Evolutionary conservation across 1,284 basidiomycete genomes (phyloP).

Genomic region (Ceratobasidium sp.): DNA sequence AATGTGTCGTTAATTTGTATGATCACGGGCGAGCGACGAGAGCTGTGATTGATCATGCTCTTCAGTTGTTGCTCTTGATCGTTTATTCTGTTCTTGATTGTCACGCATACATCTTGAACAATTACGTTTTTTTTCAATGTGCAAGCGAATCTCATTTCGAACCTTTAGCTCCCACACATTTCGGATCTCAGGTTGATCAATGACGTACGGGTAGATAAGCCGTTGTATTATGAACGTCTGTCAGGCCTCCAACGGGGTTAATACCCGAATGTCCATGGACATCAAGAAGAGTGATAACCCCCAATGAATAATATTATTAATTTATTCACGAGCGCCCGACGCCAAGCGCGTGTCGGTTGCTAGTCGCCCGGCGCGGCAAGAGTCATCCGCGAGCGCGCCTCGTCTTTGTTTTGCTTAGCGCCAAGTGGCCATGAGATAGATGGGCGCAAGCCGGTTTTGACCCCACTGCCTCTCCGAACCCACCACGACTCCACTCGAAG

Average conservation of each 20-base stretch:
- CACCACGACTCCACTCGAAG: not conserved
- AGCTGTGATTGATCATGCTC: not conserved
- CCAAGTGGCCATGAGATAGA: not conserved
- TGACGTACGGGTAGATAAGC: not conserved
- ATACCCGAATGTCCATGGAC: constrained; percentile 15
- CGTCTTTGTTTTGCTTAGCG: not conserved
- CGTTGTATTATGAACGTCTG: not conserved
- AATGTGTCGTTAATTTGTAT: not conserved
- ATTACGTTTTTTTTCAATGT: too few relatives aligned
- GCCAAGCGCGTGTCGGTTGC: not conserved
- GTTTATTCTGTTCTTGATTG: not conserved
- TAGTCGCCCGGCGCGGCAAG: not conserved
- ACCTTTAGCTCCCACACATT: not conserved
- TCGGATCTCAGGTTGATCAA: not conserved
- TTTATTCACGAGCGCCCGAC: not conserved
- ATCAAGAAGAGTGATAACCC: not conserved
- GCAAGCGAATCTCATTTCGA: not conserved
- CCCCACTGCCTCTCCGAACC: not conserved
- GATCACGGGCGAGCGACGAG: not conserved
- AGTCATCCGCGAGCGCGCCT: not conserved
- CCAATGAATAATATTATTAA: too few relatives aligned
- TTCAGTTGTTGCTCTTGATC: not conserved
- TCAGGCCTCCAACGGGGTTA: not conserved
- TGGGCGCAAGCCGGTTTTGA: constrained; percentile 13
- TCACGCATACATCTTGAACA: not conserved